Evolutionary conservation across 2,329 filamentous ascomycete genomes (phyloP).

Genomic region (Ophiostoma australiae): DNA sequence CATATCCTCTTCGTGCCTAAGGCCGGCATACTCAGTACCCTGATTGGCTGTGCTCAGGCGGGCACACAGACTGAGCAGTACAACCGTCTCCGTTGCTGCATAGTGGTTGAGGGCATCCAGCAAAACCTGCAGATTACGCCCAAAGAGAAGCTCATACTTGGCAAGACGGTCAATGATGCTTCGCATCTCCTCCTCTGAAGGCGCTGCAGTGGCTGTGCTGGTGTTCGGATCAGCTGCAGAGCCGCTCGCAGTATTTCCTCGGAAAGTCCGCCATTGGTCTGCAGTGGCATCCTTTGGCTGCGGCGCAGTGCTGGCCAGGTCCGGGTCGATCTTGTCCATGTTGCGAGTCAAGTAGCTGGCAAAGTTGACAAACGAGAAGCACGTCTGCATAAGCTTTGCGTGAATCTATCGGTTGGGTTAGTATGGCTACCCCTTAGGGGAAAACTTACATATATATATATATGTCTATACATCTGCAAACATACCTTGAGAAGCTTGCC

Average conservation of each 20-base stretch:
- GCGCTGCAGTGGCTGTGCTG: constrained; percentile 34
- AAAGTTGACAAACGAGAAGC: constrained; percentile 88
- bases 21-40: constrained; percentile 60
- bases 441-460: too few species aligned
- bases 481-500: constrained; percentile 82
- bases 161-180: constrained; percentile 74
- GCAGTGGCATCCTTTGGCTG: constrained; percentile 56
- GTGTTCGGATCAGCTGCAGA: constrained; percentile 25
- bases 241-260: constrained; percentile 37
- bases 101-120: constrained; percentile 96
- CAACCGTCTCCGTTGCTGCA: constrained; percentile 93
- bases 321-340: constrained; percentile 76
- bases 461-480: background rate
- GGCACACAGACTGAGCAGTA: constrained; percentile 81
- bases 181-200: constrained; percentile 36
- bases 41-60: constrained; percentile 76
- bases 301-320: constrained; percentile 56
- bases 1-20: constrained; percentile 50
- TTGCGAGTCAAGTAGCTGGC: constrained; percentile 81
- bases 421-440: background rate
- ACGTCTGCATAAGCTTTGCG: constrained; percentile 93
- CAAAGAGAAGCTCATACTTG: constrained; percentile 92
- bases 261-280: constrained; percentile 57
- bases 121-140: constrained; percentile 83
- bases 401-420: constrained; percentile 62